phyloP scores from a whole-genome alignment of 2,329 filamentous ascomycete genomes.

The Metarhizium rileyi region DNA sequence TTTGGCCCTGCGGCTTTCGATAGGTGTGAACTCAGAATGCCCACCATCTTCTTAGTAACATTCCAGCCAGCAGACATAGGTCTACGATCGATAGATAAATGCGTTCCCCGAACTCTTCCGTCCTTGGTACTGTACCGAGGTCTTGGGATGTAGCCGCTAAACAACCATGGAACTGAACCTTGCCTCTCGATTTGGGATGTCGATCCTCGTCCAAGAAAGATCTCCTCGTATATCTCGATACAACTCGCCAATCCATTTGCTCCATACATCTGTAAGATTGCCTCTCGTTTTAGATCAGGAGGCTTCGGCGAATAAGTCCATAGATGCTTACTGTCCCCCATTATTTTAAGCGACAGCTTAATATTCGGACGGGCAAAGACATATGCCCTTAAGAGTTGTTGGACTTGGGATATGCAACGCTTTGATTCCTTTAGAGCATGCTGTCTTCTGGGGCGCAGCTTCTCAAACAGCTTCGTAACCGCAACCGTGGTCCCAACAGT shows the following conservation, averaged over 20 bases:
- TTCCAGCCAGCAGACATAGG: constrained; percentile 41
- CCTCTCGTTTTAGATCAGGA: constrained; percentile 42
- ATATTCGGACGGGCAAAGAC: constrained; percentile 55
- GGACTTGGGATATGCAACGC: constrained; percentile 48
- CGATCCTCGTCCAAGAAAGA: background rate
- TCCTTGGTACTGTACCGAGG: constrained; percentile 32
- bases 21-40: constrained; percentile 43
- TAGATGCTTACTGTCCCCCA: constrained; percentile 38
- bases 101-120: constrained; percentile 40
- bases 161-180: constrained; percentile 10
- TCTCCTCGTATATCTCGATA: constrained; percentile 22
- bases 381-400: constrained; percentile 51
- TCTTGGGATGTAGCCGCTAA: constrained; percentile 51
- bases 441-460: constrained; percentile 54
- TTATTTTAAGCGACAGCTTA: constrained; percentile 49
- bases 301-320: constrained; percentile 55
- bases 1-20: constrained; percentile 12
- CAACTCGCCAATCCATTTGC: constrained; percentile 46
- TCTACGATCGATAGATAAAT: constrained; percentile 58
- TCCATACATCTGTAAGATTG: constrained; percentile 53
- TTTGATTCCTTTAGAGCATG: constrained; percentile 44
- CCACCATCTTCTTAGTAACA: constrained; percentile 46
- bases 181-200: background rate
- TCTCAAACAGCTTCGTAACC: constrained; percentile 47
- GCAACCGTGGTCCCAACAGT: constrained; percentile 61